Conservation (phyloP, 164 flowering plant species). For the Platanus orientalis region DNA sequence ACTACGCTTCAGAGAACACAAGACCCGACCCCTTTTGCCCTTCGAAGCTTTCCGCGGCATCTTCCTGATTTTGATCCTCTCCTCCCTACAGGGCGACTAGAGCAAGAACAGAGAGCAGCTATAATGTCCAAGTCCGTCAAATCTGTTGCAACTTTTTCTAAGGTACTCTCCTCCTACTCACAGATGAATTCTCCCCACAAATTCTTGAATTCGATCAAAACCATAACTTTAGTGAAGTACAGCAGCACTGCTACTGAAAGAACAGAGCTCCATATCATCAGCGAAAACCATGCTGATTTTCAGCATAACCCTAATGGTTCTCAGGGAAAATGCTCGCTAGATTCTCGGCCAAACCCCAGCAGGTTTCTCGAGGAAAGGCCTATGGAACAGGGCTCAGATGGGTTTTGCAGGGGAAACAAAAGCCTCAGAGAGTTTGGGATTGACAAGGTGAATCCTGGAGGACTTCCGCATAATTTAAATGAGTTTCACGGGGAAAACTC, state of each 20-base stretch:
- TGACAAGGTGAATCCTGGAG: constrained; percentile 7
- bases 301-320: background rate
- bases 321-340: background rate
- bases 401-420: constrained; percentile 9
- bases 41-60: too few relatives aligned
- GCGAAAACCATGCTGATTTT: background rate
- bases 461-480: constrained; percentile 8
- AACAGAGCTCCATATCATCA: background rate
- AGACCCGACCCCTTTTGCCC: too few relatives aligned
- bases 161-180: constrained; percentile 6
- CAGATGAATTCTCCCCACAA: background rate
- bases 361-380: background rate
- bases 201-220: background rate
- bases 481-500: too few relatives aligned
- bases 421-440: constrained; percentile 1
- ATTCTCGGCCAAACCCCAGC: background rate
- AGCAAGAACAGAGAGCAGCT: too few relatives aligned
- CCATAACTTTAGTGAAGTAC: constrained; percentile 2
- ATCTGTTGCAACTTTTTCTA: constrained; percentile 11
- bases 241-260: constrained; percentile 13
- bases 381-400: constrained; percentile 8
- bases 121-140: constrained; percentile 10
- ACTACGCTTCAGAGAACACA: too few relatives aligned
- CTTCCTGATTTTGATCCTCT: too few relatives aligned
- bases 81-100: too few relatives aligned